phyloP scores from a whole-genome alignment of 2,329 filamentous ascomycete species.

The Pyricularia sp. region DNA sequence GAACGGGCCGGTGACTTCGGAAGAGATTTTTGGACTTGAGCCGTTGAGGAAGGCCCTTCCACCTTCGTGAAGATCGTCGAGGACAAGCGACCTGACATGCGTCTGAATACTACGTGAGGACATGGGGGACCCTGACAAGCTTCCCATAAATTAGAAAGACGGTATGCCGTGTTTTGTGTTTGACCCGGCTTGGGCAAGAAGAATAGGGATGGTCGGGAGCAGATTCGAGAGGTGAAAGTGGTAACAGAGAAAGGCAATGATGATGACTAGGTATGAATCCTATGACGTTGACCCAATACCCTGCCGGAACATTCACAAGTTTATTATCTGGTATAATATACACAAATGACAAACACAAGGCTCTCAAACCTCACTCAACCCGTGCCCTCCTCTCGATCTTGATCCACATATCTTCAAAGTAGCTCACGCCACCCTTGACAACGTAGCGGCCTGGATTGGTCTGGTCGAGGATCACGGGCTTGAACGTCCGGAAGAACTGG shows the following conservation, averaged over 20 bases:
- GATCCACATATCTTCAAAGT: constrained; percentile 30
- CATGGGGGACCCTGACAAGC: no score
- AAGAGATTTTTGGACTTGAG: constrained; percentile 48
- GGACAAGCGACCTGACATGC: no score
- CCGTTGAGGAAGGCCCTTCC: constrained; percentile 26
- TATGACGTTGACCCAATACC: not conserved
- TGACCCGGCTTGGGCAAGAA: no score
- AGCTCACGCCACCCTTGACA: constrained; percentile 31
- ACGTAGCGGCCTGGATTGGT: constrained; percentile 23
- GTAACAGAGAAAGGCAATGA: no score
- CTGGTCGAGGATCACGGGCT: constrained; percentile 18
- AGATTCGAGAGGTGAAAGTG: no score
- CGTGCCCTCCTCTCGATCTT: not conserved
- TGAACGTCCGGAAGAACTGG: constrained; percentile 31
- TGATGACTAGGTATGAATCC: no score
- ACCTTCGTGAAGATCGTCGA: not conserved
- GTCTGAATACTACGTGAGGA: no score
- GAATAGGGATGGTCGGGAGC: no score
- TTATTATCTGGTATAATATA: no score
- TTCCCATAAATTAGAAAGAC: no score
- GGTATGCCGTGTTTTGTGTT: no score
- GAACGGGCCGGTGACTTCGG: constrained; percentile 23
- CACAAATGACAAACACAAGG: no score
- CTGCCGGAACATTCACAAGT: not conserved
- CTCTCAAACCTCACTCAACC: not conserved